Conservation (phyloP, 225 moss, liverwort and hornwort species). For the Polytrichum commune region DNA sequence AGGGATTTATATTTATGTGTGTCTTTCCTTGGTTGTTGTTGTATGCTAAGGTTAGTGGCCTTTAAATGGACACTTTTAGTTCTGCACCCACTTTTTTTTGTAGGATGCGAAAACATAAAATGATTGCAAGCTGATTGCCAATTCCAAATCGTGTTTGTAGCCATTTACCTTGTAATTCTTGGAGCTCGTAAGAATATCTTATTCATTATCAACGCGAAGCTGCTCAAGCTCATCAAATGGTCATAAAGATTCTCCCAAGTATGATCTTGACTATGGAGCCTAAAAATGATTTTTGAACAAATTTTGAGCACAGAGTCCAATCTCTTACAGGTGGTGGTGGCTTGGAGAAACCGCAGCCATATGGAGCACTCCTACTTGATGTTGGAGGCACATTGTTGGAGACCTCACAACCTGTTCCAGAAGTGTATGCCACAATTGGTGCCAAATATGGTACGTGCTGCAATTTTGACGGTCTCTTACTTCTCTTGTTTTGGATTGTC, state of each 20-base stretch:
- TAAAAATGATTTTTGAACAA: too few relatives aligned
- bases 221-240: too few relatives aligned
- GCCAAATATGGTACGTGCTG: conserved; percentile 71
- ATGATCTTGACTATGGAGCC: too few relatives aligned
- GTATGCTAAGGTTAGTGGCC: not conserved
- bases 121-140: too few relatives aligned
- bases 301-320: too few relatives aligned
- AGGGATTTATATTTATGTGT: not conserved
- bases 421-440: conserved; percentile 78
- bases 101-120: too few relatives aligned
- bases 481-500: too few relatives aligned
- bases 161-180: not conserved
- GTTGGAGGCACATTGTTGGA: conserved; percentile 91
- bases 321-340: conserved; percentile 8
- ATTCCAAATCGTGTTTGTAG: too few relatives aligned
- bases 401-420: conserved; percentile 73
- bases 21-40: not conserved
- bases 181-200: not conserved
- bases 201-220: too few relatives aligned
- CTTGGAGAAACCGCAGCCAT: conserved; percentile 24
- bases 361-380: conserved; percentile 82
- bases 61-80: too few relatives aligned
- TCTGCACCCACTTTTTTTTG: too few relatives aligned
- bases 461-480: not conserved
- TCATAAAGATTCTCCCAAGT: too few relatives aligned